Evolutionary conservation across 805 yeast species (phyloP), one percentile per base, ranked within the genome.

Genomic region (Metschnikowia koreensis): DNA sequence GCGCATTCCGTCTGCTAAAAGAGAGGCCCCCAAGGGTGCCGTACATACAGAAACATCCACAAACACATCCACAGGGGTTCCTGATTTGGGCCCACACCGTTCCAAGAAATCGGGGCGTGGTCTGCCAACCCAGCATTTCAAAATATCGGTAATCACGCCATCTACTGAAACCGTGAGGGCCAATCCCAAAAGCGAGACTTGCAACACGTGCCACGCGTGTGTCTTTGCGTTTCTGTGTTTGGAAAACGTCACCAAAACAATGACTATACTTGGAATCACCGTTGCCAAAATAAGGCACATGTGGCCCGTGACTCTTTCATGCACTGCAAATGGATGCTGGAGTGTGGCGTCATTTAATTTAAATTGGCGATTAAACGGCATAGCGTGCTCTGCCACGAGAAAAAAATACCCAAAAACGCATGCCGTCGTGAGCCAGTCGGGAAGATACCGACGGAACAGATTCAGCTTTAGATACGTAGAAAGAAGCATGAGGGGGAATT

Each of bases 1-100:
- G 54, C 81, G 72, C 73, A 79, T 74, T 2, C 86, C 86, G 56
- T 81, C 86, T 15, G 60, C 55, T 28, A 82, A 63, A 38, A 51
- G 45, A 27, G 51, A 27, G 9, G 48, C 41, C 1, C 69, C 69
- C 52, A 61, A 56, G 2, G 69, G 69, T 2, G 63, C 61, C 2
- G 66, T 56, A 41, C 69, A 65, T 31, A 63, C 67, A 9, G 59
- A 55, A 13, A 62, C 38, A 33, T 57, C 63, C 10, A 62, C 64
- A 41, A 60, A 59, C 11, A 26, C 39, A 49, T 60, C 59, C 12
- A 28, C 3, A 1, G 59, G 55, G 7, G 60, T 56, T 8, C 51
- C 56, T 10, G 22, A 34, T 11, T 33, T 22, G 8, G 63, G 54
- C 12, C 55, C 49, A 34, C 62, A 59, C 5, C 63, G 46, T 31